Percentiles rank a stretch among this genome's conserved stretches.
Evolutionary conservation across 75 land plant genomes (phyloP).

Genomic region (Cupressus sempervirens): DNA sequence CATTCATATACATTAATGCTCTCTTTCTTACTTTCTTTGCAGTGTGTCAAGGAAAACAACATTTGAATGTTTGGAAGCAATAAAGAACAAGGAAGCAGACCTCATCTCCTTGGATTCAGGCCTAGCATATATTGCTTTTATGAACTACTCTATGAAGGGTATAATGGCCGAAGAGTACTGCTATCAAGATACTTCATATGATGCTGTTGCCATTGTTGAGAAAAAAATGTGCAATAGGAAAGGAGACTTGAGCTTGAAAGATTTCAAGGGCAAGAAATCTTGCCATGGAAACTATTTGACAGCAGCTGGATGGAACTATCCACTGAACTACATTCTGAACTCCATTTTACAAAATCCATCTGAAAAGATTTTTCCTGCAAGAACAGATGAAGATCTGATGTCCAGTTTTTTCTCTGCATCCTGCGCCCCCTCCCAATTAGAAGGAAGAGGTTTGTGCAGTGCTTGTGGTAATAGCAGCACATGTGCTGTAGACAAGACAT

Average conservation of each 20-base stretch:
- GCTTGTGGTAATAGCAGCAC: slow-evolving; percentile 36
- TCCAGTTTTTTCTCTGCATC: slow-evolving; percentile 27
- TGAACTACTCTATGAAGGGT: slow-evolving; percentile 44
- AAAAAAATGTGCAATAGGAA: slow-evolving; percentile 23
- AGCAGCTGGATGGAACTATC: slow-evolving; percentile 47
- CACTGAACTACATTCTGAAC: slow-evolving; percentile 16
- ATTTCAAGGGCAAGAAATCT: slow-evolving; percentile 31
- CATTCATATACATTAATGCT: too few relatives aligned
- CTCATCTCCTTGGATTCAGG: slow-evolving; percentile 36
- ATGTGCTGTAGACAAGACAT: slow-evolving; percentile 14
- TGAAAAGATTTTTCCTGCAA: neutral
- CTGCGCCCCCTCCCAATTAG: slow-evolving; percentile 39
- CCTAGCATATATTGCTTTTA: slow-evolving; percentile 38
- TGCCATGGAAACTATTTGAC: slow-evolving; percentile 41
- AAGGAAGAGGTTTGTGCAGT: slow-evolving; percentile 28
- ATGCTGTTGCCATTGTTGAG: slow-evolving; percentile 34
- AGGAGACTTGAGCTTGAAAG: slow-evolving; percentile 14
- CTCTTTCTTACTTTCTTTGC: neutral
- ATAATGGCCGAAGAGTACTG: slow-evolving; percentile 35
- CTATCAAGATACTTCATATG: slow-evolving; percentile 21
- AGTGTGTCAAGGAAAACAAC: slow-evolving; percentile 29
- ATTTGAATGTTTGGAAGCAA: slow-evolving; percentile 33
- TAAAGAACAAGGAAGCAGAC: slow-evolving; percentile 33
- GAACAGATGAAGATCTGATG: slow-evolving; percentile 16
- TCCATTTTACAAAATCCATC: slow-evolving; percentile 2